Conservation (phyloP, 495 filamentous ascomycete species). For the Hypoxylon crocopeplum region DNA sequence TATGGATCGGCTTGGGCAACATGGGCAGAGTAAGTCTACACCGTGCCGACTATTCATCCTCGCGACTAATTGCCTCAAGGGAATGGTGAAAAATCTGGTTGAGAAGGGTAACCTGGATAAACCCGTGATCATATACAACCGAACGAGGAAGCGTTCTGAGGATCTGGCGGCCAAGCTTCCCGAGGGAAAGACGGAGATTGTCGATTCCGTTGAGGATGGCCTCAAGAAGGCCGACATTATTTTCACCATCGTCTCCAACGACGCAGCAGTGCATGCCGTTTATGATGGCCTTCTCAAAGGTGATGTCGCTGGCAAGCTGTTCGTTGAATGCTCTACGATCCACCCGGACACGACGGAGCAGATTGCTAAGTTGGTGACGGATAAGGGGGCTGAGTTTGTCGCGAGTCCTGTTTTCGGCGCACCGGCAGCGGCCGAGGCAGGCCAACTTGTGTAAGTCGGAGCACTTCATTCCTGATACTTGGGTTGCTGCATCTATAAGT, state of each 20-base stretch:
- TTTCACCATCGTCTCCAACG: conserved; percentile 84
- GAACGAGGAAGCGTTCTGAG: conserved; percentile 65
- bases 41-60: neutral
- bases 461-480: too few relatives aligned
- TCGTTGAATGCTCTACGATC: conserved; percentile 89
- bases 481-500: too few relatives aligned
- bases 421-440: conserved; percentile 77
- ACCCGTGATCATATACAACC: conserved; percentile 81
- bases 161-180: conserved; percentile 62
- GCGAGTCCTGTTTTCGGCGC: conserved; percentile 85
- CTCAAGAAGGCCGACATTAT: conserved; percentile 75
- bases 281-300: conserved; percentile 60
- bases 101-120: conserved; percentile 73
- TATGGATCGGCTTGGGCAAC: conserved; percentile 91
- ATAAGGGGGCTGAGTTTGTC: conserved; percentile 73
- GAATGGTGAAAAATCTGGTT: conserved; percentile 85
- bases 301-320: conserved; percentile 70
- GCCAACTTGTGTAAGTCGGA: conserved; percentile 61
- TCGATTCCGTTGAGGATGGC: conserved; percentile 67
- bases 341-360: conserved; percentile 80
- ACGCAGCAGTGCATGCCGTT: conserved; percentile 68
- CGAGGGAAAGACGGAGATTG: conserved; percentile 65
- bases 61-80: conserved; percentile 55
- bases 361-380: conserved; percentile 61
- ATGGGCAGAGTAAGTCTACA: conserved; percentile 76